These are phyloP conservation scores for Cicer judaicum DNA, from an alignment of 306 rosid species.

Conservation along the genomic window DNA sequence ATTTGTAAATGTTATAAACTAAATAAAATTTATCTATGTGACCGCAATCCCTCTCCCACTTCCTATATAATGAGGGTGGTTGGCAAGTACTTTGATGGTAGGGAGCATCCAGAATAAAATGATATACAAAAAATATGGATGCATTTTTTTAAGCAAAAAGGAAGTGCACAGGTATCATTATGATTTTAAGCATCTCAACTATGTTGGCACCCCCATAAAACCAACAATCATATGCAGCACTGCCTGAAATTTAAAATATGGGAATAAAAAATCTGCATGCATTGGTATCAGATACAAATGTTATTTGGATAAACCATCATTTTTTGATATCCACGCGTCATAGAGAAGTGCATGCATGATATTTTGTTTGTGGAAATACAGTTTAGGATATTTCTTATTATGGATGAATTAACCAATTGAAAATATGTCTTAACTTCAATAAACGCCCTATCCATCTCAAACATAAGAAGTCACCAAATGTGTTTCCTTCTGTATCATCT, in stretches of 20 bases:
- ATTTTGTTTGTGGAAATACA: constrained; percentile 19
- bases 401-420: constrained; percentile 33
- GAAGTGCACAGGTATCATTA: too few species aligned
- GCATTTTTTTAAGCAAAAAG: background rate
- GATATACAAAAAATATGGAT: constrained; percentile 6
- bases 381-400: constrained; percentile 26
- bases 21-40: background rate
- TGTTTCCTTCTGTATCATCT: constrained; percentile 33
- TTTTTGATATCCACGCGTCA: constrained; percentile 33
- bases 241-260: too few species aligned
- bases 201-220: too few species aligned
- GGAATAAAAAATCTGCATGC: background rate
- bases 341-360: constrained; percentile 6
- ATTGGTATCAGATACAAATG: background rate
- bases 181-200: too few species aligned
- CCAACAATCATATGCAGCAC: too few species aligned
- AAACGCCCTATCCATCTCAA: constrained; percentile 1
- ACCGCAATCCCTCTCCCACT: background rate
- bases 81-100: constrained; percentile 3
- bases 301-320: background rate
- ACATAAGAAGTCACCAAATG: constrained; percentile 12
- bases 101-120: background rate
- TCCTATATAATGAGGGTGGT: background rate
- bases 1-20: background rate
- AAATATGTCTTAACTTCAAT: background rate